Evolutionary conservation across 163 green algal genomes (phyloP).

Genomic region (Coccomyxa subellipsoidea): DNA sequence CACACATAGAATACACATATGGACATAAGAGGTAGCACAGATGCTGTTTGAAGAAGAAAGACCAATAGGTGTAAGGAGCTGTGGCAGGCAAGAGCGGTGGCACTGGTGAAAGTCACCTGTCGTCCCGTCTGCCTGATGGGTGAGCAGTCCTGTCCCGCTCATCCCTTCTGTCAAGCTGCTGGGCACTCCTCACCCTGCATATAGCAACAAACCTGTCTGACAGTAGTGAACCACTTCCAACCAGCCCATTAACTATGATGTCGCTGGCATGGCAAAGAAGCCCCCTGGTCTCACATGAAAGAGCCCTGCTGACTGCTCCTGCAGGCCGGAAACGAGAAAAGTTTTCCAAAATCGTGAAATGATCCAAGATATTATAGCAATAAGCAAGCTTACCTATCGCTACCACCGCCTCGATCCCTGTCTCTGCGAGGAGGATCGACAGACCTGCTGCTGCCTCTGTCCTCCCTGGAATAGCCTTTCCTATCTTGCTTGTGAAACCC

Average conservation of each 20-base stretch:
- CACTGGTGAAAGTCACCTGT: background rate
- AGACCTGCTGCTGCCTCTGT: background rate
- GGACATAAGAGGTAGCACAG: background rate
- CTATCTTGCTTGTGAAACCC: background rate
- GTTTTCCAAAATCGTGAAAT: background rate
- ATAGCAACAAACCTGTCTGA: background rate
- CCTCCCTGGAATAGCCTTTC: background rate
- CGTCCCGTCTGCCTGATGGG: background rate
- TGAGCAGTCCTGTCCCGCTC: background rate
- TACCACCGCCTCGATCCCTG: background rate
- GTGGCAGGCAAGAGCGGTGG: background rate
- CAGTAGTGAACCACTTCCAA: no score
- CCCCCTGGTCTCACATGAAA: background rate
- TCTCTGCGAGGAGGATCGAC: background rate
- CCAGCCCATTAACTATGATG: no score
- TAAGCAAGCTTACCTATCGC: background rate
- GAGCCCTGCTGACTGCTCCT: background rate
- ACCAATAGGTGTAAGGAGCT: background rate
- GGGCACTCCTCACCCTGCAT: background rate
- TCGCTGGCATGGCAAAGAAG: no score
- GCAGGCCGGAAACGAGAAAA: no score
- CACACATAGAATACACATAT: no score
- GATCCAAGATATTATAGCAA: background rate
- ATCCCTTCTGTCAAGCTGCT: background rate
- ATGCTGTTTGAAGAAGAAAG: background rate